These are phyloP conservation scores for Suillus sp. DNA, from an alignment of 768 basidiomycete species.

Conservation along the genomic window DNA sequence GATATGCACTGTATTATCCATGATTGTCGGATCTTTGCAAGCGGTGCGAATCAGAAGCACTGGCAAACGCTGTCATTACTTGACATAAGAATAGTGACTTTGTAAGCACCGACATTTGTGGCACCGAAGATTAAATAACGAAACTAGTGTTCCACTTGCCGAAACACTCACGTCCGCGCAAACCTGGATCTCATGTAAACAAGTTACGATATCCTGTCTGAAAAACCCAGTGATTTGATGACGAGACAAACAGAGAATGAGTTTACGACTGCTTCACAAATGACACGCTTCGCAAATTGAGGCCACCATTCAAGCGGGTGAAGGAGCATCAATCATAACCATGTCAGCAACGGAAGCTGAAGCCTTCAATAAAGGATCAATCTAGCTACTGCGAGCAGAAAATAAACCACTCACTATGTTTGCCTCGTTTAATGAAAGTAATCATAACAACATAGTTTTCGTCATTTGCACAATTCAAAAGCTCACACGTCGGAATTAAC, in stretches of 20 bases:
- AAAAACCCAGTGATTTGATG: not conserved
- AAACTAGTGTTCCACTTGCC: not conserved
- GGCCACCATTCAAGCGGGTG: not conserved
- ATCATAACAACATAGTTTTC: not conserved
- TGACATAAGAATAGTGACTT: constrained; percentile 6
- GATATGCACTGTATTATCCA: not conserved
- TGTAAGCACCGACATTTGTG: not conserved
- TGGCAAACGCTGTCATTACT: constrained; percentile 9
- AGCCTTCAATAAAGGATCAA: not conserved
- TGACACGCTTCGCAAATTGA: not conserved
- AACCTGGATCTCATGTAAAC: constrained; percentile 1
- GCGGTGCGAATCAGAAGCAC: constrained; percentile 4
- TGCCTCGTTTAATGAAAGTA: not conserved
- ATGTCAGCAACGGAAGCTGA: constrained; percentile 2
- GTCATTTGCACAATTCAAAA: not conserved
- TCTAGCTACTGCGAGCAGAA: not conserved
- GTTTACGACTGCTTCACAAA: not conserved
- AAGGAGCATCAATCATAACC: not conserved
- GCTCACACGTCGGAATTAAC: constrained; percentile 20
- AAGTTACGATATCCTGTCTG: not conserved
- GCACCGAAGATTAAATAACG: constrained; percentile 2
- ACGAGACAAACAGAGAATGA: not conserved
- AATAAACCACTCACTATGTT: constrained; percentile 3
- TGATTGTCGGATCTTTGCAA: constrained; percentile 4
- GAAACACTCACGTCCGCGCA: constrained; percentile 3